Evolutionary conservation across 2,329 filamentous ascomycete species (phyloP), one percentile per base, ranked within the genome.

Genomic region (Tolypocladium nubicola): DNA sequence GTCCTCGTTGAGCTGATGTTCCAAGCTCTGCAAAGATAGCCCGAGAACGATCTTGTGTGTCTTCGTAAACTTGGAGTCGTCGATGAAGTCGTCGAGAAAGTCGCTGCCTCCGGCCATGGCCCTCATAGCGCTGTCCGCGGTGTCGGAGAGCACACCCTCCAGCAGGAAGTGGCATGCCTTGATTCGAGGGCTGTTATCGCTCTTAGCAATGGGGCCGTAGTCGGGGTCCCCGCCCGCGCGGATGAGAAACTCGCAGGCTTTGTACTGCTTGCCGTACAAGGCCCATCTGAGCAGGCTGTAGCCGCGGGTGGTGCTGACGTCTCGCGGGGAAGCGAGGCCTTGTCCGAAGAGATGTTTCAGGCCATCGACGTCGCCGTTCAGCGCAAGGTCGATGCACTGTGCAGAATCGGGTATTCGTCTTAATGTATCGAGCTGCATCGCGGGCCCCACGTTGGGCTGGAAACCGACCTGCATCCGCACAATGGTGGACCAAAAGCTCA

Each of bases 211-310:
- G 1, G 35, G 35, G 35, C 35, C 60, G 53, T 69, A 68, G 53
- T 70, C 66, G 1, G 63, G 60, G 56, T 70, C 67, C n/a, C 66
- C 66, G 5, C 67, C 67, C 26, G 64, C 64, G 38, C 64, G 57
- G 16, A 69, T 37, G 10, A 68, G 61, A 55, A 70, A 70, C 50
- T 64, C 56, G 54, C 64, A 66, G 8, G 67, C 65, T 39, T 64
- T 61, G 52, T 68, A 69, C 56, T 70, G 66, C 55, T 70, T 66
- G 39, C 63, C 67, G 58, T 71, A 70, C 16, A 71, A 58, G 43
- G 69, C 67, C 68, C 68, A 69, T 53, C 65, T 62, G n/a, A 71
- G 60, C 3, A 70, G 60, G 14, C 69, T 65, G 53, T 71, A 71
- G 3, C 69, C 68, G 35, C 67, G 61, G 10, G 62, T 65, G 39